Conservation (phyloP, 139 green algal species). For the Pseudopediastrum boryanum region DNA sequence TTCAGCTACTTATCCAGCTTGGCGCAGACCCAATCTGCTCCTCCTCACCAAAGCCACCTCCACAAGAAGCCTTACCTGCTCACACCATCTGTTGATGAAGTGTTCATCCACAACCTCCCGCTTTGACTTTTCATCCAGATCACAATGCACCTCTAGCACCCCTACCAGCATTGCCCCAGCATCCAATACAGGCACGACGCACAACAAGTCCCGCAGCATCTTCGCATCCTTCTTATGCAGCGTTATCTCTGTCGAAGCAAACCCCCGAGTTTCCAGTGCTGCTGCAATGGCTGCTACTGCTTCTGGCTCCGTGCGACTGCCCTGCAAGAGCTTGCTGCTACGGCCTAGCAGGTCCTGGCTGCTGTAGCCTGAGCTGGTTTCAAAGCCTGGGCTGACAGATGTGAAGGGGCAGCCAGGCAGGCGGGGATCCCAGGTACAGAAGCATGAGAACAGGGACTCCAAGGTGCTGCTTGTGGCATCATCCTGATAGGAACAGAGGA, state of each 20-base stretch:
- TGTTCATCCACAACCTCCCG: conserved; percentile 15
- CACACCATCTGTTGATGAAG: conserved; percentile 30
- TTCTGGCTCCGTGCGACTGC: not conserved
- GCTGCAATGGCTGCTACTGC: no score
- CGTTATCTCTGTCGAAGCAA: no score
- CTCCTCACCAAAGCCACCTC: no score
- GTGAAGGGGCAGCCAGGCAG: conserved; percentile 43
- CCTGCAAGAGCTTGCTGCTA: conserved; percentile 41
- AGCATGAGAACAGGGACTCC: conserved; percentile 32
- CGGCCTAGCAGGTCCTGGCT: no score
- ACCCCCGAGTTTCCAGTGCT: no score
- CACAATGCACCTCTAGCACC: conserved; percentile 28
- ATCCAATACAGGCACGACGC: conserved; percentile 78
- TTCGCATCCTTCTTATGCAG: conserved; percentile 82
- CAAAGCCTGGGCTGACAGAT: conserved; percentile 48
- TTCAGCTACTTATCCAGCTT: no score
- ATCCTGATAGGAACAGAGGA: no score
- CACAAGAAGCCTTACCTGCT: no score
- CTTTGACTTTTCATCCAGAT: conserved; percentile 28
- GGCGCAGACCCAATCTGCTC: no score
- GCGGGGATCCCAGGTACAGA: conserved; percentile 26
- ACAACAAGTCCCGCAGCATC: conserved; percentile 87
- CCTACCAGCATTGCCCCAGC: conserved; percentile 44
- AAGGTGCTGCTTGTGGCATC: not conserved
- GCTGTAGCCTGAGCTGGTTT: conserved; percentile 40